Base-by-base conservation (phyloP, 2,329 filamentous ascomycete species). In the Botrytis aclada region DNA sequence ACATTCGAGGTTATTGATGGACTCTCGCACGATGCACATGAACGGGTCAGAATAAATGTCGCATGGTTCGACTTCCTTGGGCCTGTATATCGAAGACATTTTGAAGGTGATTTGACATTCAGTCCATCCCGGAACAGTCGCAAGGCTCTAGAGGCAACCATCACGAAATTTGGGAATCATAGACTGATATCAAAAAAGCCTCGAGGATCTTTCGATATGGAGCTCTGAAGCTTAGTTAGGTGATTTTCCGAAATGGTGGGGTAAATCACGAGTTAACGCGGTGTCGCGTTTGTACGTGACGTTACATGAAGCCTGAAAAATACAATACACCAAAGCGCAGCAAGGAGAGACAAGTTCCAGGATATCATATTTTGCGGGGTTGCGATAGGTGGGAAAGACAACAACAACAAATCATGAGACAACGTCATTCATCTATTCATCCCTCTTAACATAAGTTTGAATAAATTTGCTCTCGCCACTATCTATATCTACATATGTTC, bases 101-200 rank as follows among this genome's bases (percentile, higher is more conserved):
- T 75, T 67, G 29, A 72, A 39, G 32, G 29, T 41, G 54, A 61
- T 43, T 39, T 69, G 25, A 39, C n/a, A 47, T 61, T 72, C n/a
- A 61, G 37, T 69, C 51, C 54, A 61, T 61, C 76, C 37, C 69
- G 75, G 61, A 78, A 72, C 56, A 78, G 51, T 74, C 74, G 75
- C 58, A 80, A 71, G 70, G 78, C 78, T 77, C 77, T 78, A 73
- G 73, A 78, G 61, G 79, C 78, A 77, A 78, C 76, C 80, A 81
- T 81, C 72, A 75, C 75, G 76, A 62, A 66, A 71, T 34, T 72
- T 65, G 62, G 25, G 73, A 64, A 51, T 71, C 63, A 72, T 54
- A 56, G 14, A 18, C 51, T n/a, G 5, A 54, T 54, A 54, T 4
- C 51, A 56, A 56, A 56, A n/a, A 3, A 18, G 51, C n/a, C n/a